These are phyloP conservation scores for Ceratobasidium sp. DNA, from an alignment of 1,284 basidiomycete genomes.

Conservation along the genomic window DNA sequence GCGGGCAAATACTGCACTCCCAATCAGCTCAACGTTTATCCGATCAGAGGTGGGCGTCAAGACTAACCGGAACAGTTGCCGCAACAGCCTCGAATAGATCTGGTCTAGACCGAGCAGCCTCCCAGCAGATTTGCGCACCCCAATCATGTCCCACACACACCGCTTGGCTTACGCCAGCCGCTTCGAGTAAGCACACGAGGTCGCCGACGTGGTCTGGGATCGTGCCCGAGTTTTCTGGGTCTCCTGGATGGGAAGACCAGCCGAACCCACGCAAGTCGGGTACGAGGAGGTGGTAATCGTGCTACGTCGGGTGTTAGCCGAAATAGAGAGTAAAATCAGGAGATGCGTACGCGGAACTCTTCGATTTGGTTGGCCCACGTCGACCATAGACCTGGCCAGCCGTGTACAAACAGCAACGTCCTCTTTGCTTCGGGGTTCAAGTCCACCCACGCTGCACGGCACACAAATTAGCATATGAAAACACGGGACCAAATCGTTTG, in stretches of 20 bases:
- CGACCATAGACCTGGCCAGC: constrained; percentile 77
- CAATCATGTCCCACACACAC: constrained; percentile 76
- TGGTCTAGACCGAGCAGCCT: constrained; percentile 67
- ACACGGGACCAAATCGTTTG: neutral
- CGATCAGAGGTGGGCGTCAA: neutral
- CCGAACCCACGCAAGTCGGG: constrained; percentile 73
- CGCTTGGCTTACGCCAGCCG: constrained; percentile 58
- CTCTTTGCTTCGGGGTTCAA: constrained; percentile 60
- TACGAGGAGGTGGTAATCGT: constrained; percentile 64
- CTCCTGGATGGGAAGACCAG: constrained; percentile 68
- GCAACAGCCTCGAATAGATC: constrained; percentile 67
- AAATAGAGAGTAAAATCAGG: neutral
- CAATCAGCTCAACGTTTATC: constrained; percentile 27
- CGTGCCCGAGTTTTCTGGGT: constrained; percentile 61
- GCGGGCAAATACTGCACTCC: constrained; percentile 61
- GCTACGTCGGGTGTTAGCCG: constrained; percentile 48
- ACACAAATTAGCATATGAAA: neutral
- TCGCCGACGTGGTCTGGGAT: constrained; percentile 67
- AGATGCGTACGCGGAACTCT: constrained; percentile 59
- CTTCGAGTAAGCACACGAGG: constrained; percentile 63
- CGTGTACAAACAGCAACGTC: constrained; percentile 71
- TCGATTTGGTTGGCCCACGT: constrained; percentile 73
- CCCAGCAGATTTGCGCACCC: constrained; percentile 69
- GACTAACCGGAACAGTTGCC: constrained; percentile 65
- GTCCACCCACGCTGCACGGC: constrained; percentile 65